Evolutionary conservation across 2,329 filamentous ascomycete species (phyloP), one percentile per base, ranked within the genome.

Genomic region (Sclerotiophoma versabilis): DNA sequence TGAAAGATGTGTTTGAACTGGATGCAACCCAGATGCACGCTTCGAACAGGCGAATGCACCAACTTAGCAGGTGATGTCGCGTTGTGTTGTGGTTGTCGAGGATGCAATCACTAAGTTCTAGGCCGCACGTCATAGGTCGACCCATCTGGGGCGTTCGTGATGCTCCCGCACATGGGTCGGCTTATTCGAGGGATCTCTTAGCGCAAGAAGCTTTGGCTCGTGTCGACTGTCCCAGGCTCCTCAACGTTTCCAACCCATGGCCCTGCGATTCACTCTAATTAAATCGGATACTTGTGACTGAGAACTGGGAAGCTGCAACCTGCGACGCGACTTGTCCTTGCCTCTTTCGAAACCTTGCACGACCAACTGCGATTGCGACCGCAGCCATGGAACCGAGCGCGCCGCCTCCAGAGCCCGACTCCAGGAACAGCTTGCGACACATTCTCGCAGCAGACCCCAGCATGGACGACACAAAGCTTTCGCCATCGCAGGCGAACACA

Each of bases 351-450:
- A 57, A 55, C 46, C 45, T 63, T 60, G 53, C 49, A 63, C 62
- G 26, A 58, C 47, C 54, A 30, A 20, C 52, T 30, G 43, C 51
- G 42, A 52, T 45, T 50, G 47, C 46, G n/a, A 49, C 48, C 30
- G 32, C 33, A 54, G 32, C 46, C 46, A 64, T 64, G 62, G 62
- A 64, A 52, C 44, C 58, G 58, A 59, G 45, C 61, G 47, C 63
- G 32, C 49, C 67, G 33, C 56, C 63, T 48, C 65, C 74, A 49
- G 71, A 74, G 63, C 64, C 71, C 51, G 73, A 75, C 65, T 71
- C 73, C 20, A 66, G 73, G 47, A 75, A 70, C 70, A 75, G 71
- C 60, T 58, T 76, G 54, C 73, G 71, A 61, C 72, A 75, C 63
- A 75, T 75, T 47, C 69, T 76, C 54, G 69, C 69, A 9, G 59